Percentiles rank a stretch among this genome's conserved stretches.
Conservation (phyloP, 805 yeast species). For the Saccharomycopsis fodiens region DNA sequence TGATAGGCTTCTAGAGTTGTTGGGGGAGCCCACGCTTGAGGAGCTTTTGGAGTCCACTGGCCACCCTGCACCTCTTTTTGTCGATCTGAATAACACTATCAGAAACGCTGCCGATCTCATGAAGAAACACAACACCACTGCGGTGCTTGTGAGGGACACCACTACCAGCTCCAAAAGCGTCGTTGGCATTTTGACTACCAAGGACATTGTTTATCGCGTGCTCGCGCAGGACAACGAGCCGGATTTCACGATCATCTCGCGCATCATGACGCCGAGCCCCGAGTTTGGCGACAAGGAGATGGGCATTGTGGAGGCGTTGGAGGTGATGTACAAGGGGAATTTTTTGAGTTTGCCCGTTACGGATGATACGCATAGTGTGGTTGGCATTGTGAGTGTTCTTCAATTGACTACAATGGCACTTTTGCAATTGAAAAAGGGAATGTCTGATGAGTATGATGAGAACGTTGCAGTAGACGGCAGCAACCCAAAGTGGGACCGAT, state of each 20-base stretch:
- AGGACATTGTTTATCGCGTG: conserved; percentile 38
- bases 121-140: conserved; percentile 33
- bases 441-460: conserved; percentile 11
- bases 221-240: conserved; percentile 32
- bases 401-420: conserved; percentile 37
- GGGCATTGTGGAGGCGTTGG: conserved; percentile 36
- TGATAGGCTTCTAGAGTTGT: conserved; percentile 30
- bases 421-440: conserved; percentile 28
- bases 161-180: conserved; percentile 28
- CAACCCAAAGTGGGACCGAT: conserved; percentile 27
- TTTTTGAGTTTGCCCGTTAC: conserved; percentile 37
- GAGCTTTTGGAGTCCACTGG: conserved; percentile 25
- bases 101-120: conserved; percentile 34
- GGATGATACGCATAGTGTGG: conserved; percentile 25
- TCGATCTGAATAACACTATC: conserved; percentile 32
- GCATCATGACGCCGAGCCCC: conserved; percentile 40
- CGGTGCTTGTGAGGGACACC: conserved; percentile 33
- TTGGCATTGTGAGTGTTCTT: conserved; percentile 38
- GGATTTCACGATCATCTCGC: conserved; percentile 30
- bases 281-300: conserved; percentile 34
- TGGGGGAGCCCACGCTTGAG: conserved; percentile 36
- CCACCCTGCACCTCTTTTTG: conserved; percentile 28
- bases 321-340: conserved; percentile 41
- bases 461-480: conserved; percentile 21
- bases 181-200: conserved; percentile 40